phyloP scores from a whole-genome alignment of 2,329 filamentous ascomycete species.

The Paecilomyces sp. region DNA sequence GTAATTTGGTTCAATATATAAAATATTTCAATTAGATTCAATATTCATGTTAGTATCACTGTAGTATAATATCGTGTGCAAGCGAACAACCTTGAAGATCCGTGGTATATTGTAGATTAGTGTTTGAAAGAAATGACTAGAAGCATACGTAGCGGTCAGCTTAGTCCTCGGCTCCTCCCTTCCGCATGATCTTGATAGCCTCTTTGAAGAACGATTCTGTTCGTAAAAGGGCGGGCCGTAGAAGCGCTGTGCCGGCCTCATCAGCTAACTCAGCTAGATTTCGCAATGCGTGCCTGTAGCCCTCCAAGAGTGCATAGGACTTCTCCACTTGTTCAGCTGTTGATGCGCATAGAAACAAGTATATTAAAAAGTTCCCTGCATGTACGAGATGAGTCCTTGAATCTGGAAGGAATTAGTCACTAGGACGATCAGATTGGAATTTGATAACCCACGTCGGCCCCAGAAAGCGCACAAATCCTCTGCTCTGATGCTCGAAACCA shows the following conservation, averaged over 20 bases:
- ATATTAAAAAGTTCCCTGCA: conserved; percentile 44
- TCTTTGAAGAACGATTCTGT: conserved; percentile 18
- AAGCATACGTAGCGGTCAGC: neutral
- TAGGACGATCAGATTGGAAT: neutral
- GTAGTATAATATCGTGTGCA: neutral
- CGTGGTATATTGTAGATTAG: neutral
- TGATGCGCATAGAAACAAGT: conserved; percentile 40
- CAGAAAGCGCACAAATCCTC: conserved; percentile 36
- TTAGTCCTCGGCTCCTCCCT: neutral
- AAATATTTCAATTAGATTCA: too few relatives aligned
- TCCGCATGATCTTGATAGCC: conserved; percentile 12
- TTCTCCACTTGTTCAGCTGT: conserved; percentile 15
- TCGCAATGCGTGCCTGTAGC: conserved; percentile 16
- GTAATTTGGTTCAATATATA: neutral
- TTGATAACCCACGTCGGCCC: conserved; percentile 35
- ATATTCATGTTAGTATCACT: neutral
- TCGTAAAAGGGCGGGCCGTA: conserved; percentile 15
- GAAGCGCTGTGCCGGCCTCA: conserved; percentile 11
- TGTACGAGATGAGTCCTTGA: conserved; percentile 41
- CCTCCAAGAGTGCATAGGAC: conserved; percentile 14
- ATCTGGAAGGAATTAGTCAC: conserved; percentile 12
- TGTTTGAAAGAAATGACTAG: neutral
- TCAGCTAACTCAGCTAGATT: conserved; percentile 11
- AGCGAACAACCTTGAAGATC: neutral
- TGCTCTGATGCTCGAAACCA: conserved; percentile 26